Evolutionary conservation across 441 rosid genomes (phyloP).

Genomic region (Corymbia citriodora): DNA sequence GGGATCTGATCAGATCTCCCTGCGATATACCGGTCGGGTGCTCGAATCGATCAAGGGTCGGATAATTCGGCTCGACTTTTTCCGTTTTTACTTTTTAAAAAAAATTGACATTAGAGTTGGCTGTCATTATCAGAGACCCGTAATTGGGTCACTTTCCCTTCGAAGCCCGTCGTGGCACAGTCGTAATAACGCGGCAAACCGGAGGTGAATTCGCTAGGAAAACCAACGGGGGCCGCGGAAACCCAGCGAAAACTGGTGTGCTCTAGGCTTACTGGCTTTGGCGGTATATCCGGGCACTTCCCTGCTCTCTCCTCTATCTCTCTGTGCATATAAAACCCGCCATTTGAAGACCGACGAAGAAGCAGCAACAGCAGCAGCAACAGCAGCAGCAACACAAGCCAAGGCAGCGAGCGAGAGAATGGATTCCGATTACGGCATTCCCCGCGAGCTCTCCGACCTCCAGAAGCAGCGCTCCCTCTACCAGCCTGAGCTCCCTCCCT

Average conservation of each 20-base stretch:
- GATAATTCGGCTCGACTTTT: not conserved
- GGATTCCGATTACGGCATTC: constrained; percentile 97
- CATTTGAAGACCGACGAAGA: not conserved
- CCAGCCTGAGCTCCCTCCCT: constrained; percentile 88
- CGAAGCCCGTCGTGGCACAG: not conserved
- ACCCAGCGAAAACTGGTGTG: not conserved
- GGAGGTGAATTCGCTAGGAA: not conserved
- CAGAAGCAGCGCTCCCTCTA: constrained; percentile 81
- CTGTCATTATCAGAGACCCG: not conserved
- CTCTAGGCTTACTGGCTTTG: not conserved
- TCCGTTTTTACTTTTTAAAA: rapidly evolving
- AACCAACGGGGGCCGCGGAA: not conserved
- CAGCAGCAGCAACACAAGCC: not conserved
- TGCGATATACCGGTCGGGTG: rapidly evolving
- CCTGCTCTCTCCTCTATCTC: not conserved
- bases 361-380: not conserved
- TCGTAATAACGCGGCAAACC: not conserved
- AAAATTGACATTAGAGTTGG: not conserved
- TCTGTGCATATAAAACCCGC: not conserved
- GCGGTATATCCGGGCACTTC: not conserved
- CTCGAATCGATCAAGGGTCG: not conserved
- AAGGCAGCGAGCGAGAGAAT: constrained; percentile 7
- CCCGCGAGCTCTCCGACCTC: constrained; percentile 90
- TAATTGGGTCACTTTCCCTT: not conserved
- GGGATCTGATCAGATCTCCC: not conserved